These are phyloP conservation scores for Cryphonectria radicalis DNA, from an alignment of 2,329 filamentous ascomycete genomes.

Conservation along the genomic window DNA sequence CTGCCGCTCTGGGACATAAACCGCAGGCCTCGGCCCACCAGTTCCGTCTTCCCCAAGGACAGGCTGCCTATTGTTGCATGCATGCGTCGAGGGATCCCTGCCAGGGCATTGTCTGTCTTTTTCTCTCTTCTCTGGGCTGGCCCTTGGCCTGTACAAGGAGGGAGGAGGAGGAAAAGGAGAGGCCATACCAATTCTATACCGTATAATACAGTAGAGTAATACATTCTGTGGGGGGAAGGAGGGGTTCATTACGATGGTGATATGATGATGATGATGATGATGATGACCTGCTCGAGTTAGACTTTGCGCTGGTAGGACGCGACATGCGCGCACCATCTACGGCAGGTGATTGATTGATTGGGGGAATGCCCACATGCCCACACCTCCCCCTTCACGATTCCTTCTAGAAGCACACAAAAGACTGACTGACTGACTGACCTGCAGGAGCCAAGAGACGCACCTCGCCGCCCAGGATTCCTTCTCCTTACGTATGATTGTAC, in stretches of 20 bases:
- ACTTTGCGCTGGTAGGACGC: not conserved
- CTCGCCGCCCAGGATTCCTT: not conserved
- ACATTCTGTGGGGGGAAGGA: not conserved
- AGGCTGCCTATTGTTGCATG: not conserved
- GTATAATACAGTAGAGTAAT: not conserved
- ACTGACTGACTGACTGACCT: not conserved
- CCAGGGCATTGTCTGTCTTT: not conserved
- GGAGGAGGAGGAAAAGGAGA: not conserved
- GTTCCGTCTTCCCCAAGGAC: not conserved
- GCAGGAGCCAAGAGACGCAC: not conserved
- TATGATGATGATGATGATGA: not conserved
- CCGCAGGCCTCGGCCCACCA: constrained; percentile 8
- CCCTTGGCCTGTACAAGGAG: not conserved
- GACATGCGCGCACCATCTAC: not conserved
- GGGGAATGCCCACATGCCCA: not conserved
- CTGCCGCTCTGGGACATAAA: not conserved
- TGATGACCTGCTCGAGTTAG: not conserved
- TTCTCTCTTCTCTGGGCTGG: not conserved
- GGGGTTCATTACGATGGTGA: not conserved
- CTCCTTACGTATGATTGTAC: not conserved
- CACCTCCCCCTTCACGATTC: not conserved
- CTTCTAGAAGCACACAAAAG: not conserved
- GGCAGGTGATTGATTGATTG: not conserved
- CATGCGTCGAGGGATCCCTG: not conserved
- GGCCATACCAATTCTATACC: not conserved